Percentiles rank a stretch among this genome's conserved stretches.
Conservation (phyloP, 192 early-diverging fungal species). For the Coemansia sp. region DNA sequence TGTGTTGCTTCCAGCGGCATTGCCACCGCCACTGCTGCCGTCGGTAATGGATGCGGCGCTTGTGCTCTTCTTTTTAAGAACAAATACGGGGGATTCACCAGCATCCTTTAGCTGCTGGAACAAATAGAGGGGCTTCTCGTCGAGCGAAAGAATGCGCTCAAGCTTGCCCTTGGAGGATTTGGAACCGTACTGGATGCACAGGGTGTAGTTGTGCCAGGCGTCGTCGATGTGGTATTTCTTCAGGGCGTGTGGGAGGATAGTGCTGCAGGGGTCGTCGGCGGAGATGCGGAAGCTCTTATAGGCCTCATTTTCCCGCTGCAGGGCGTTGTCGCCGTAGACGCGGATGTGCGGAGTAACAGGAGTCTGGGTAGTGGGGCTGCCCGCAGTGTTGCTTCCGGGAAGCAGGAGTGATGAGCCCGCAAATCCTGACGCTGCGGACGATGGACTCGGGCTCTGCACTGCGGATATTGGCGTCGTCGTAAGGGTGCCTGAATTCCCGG, state of each 20-base stretch:
- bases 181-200: conserved; percentile 77
- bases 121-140: conserved; percentile 71
- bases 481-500: conserved; percentile 9
- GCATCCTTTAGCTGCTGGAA: conserved; percentile 76
- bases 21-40: conserved; percentile 6
- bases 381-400: conserved; percentile 16
- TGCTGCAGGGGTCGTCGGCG: conserved; percentile 78
- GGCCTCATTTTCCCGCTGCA: conserved; percentile 68
- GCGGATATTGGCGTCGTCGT: conserved; percentile 26
- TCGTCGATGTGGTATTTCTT: conserved; percentile 91
- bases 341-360: conserved; percentile 65
- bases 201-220: conserved; percentile 82
- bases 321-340: conserved; percentile 79
- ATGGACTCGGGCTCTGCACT: conserved; percentile 38
- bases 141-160: conserved; percentile 65
- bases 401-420: conserved; percentile 40
- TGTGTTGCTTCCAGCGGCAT: conserved; percentile 4
- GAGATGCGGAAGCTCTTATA: conserved; percentile 87
- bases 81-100: conserved; percentile 72
- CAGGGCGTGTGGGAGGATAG: conserved; percentile 82
- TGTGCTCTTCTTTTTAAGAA: conserved; percentile 63
- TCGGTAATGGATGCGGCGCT: conserved; percentile 2
- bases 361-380: conserved; percentile 32
- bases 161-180: conserved; percentile 58
- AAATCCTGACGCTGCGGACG: conserved; percentile 12